These are phyloP conservation scores for Clavispora santaluciae DNA, from an alignment of 805 yeast genomes.

Conservation along the genomic window DNA sequence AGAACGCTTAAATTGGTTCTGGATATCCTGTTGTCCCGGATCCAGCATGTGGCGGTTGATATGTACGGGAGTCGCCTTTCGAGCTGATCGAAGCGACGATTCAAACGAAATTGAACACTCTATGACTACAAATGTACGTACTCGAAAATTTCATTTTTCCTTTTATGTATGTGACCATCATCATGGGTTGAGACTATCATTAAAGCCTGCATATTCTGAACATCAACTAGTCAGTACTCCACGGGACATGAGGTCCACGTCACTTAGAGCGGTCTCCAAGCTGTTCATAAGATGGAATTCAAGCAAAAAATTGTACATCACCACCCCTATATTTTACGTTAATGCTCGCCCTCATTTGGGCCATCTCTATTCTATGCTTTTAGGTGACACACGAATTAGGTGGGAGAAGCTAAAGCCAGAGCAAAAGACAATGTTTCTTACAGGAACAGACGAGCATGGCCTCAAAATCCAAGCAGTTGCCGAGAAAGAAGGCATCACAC, in stretches of 20 bases:
- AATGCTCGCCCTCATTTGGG: conserved; percentile 95
- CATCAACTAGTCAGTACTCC: not conserved
- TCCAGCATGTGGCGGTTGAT: no score
- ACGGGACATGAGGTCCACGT: not conserved
- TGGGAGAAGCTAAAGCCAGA: conserved; percentile 52
- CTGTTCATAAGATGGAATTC: not conserved
- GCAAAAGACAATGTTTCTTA: conserved; percentile 50
- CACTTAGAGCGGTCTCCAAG: not conserved
- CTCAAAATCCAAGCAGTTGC: conserved; percentile 90
- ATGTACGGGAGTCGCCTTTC: no score
- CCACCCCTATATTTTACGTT: conserved; percentile 95
- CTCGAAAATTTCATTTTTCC: no score
- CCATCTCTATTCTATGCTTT: conserved; percentile 80
- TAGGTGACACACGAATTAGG: conserved; percentile 73
- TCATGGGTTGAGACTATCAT: no score
- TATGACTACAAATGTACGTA: no score
- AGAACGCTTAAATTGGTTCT: no score
- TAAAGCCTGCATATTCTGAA: not conserved
- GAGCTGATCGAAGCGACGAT: no score
- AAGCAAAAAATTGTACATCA: conserved; percentile 43
- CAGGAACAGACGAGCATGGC: conserved; percentile 98
- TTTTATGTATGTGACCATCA: no score
- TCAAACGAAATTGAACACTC: no score
- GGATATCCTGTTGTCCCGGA: no score
- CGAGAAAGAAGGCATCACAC: conserved; percentile 37